Evolutionary conservation across 2,329 filamentous ascomycete species (phyloP), one percentile per base, ranked within the genome.

Genomic region (Nothopassalora personata): DNA sequence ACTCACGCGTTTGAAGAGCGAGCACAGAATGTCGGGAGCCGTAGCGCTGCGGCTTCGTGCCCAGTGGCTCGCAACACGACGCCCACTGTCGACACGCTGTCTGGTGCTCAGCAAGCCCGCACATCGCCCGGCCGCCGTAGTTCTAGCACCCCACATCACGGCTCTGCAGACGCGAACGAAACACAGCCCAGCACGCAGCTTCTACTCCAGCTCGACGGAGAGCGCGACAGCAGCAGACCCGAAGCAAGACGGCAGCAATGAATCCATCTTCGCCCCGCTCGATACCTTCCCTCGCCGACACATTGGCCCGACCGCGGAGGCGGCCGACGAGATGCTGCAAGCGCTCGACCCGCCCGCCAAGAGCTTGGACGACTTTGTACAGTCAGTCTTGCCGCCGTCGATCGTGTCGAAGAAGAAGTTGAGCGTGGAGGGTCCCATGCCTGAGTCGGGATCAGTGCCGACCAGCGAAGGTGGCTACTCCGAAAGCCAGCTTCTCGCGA

Each of bases 331-430:
- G 70, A 97, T 97, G 93, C 85, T 97, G 60, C 83, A 86, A 67
- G 82, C 82, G 1, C 80, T 97, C 45, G 86, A 90, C 60, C 90
- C 91, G 18, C 89, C 90, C 0, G 87, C 81, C 9, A 78, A 81
- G 61, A 86, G 81, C 49, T 75, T 97, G 59, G 91, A 97, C 64
- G 86, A 90, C 30, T 96, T 97, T 70, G 84, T 97, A 46, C 80
- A 83, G 68, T 85, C 96, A 76, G 92, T 97, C 52, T 80, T 97
- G 15, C 93, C 93, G 0, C 76, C 83, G 30, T 86, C 91, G 68
- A 90, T 97, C 58, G 79, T 94, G 56, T 89, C 88, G 13, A 78
- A 83, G 59, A 83, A 83, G 60, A 76, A 85, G 59, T 76, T 92
- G 50, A 76, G 80, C 51, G 83, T 90, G 55, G 76, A 81, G 19